phyloP scores from a whole-genome alignment of 495 filamentous ascomycete genomes.

The Aspergillus sclerotioniger region DNA sequence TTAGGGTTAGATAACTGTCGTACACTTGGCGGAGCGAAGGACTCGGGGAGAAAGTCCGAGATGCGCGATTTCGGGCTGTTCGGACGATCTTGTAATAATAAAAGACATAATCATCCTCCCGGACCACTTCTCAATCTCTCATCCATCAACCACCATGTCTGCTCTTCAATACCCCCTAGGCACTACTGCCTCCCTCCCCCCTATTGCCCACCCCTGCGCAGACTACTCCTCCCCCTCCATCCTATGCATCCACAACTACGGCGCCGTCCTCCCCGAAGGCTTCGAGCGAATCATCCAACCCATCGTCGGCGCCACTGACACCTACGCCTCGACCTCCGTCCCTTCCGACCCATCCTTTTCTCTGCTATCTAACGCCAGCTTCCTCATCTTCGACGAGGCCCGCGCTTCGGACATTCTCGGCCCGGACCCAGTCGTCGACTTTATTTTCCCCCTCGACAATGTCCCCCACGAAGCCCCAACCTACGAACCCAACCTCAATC shows the following conservation, averaged over 20 bases:
- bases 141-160: neutral
- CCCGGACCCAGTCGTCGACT: neutral
- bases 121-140: too few species aligned
- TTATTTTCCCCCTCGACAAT: neutral
- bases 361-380: neutral
- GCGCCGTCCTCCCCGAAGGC: neutral
- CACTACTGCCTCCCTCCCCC: neutral
- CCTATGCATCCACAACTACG: neutral
- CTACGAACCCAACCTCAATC: neutral
- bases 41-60: neutral
- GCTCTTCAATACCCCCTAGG: neutral
- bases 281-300: neutral
- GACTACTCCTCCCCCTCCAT: neutral
- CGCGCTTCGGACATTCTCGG: neutral
- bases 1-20: neutral
- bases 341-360: neutral
- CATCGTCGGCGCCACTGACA: neutral
- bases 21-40: neutral
- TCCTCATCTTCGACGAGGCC: neutral
- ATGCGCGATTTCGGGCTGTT: neutral
- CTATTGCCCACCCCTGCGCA: neutral
- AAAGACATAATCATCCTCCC: too few species aligned
- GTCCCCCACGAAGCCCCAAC: slow-evolving; percentile 1
- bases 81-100: neutral
- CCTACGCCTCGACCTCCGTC: neutral